Base-by-base conservation (phyloP, 2,329 filamentous ascomycete genomes). In the Penicillium sp. region DNA sequence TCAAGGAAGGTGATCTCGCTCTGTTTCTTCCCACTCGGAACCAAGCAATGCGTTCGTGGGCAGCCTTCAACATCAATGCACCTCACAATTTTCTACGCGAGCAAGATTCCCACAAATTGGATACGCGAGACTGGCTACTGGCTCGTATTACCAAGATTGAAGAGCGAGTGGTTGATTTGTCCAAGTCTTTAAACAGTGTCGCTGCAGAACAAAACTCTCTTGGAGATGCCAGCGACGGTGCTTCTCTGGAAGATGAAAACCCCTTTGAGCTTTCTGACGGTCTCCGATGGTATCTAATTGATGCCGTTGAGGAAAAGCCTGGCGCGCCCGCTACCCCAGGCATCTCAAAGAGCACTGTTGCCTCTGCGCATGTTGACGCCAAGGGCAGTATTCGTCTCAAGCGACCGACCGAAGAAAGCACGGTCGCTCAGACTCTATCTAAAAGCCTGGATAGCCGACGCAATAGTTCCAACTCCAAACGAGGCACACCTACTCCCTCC, bases 81-180 rank as follows among this genome's bases (percentile, higher is more conserved):
- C 94, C 94, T 8, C 94, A 99, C 72, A 97, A 94, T 77, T 99
- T 99, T 77, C 81, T 99, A 2, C 89, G 92, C 31, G 94, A 99
- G 73, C 90, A 95, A 71, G 93, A 97, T 65, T 83, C 83, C 1
- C 95, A 99, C 74, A 88, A 91, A 56, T 79, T 99, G 5, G 86
- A 88, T 26, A 87, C 87, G 44, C 85, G 93, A 31, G 94, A 99
- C 70, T 99, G 94, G 92, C 85, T 99, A n/a, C 87, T 99, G 7
- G 94, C 94, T 8, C 87, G 94, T 14, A 97, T 99, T 54, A 87
- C 87, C 11, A 91, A 91, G 60, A 87, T 97, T 19, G 91, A 97
- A 76, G 91, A 97, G 71, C 89, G 92, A 3, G 88, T 97, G 3
- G 94, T 99, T 0, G 92, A 99, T 71, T 79, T 97, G 5, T 94